These are phyloP conservation scores for Xylaria curta DNA, from an alignment of 495 filamentous ascomycete genomes.

Conservation along the genomic window DNA sequence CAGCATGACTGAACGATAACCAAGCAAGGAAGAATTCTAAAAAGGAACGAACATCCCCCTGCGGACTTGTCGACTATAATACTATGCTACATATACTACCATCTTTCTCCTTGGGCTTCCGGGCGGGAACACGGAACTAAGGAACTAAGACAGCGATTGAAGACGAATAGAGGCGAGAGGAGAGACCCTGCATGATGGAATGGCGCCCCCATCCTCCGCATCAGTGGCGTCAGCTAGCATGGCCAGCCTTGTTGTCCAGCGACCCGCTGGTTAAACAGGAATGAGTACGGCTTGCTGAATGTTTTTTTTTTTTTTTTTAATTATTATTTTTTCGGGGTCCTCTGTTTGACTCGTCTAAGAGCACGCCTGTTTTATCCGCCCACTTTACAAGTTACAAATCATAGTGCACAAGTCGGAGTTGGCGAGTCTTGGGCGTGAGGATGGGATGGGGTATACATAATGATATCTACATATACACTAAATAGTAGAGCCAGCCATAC, in stretches of 20 bases:
- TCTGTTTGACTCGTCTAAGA: background rate
- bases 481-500: too few species aligned
- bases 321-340: background rate
- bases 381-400: background rate
- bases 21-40: background rate
- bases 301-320: background rate
- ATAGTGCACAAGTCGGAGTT: background rate
- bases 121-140: background rate
- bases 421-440: background rate
- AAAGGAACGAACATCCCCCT: background rate
- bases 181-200: slow-evolving; percentile 52
- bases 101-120: background rate
- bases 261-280: slow-evolving; percentile 25
- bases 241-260: slow-evolving; percentile 25
- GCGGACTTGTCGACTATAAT: background rate
- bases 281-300: slow-evolving; percentile 2
- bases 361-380: slow-evolving; percentile 5
- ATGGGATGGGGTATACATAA: slow-evolving; percentile 6
- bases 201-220: slow-evolving; percentile 43
- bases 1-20: background rate
- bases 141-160: background rate
- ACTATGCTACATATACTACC: background rate
- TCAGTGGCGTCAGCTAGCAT: slow-evolving; percentile 51
- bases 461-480: too few species aligned
- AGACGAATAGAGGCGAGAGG: slow-evolving; percentile 4